Evolutionary conservation across 768 basidiomycete species (phyloP).

Genomic region (Boletus barrowsii): DNA sequence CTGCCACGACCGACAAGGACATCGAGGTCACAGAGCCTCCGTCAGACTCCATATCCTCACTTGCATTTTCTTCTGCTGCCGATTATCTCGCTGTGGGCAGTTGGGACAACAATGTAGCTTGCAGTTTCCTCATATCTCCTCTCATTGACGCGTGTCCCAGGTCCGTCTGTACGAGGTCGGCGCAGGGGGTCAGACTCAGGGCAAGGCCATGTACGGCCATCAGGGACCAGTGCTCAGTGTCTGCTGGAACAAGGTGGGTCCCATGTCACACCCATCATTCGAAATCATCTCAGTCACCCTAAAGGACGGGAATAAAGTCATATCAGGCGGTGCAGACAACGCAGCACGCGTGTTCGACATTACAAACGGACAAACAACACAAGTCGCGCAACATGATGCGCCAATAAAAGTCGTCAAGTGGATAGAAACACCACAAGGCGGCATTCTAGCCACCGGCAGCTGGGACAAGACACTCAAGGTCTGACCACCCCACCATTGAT

Average conservation of each 20-base stretch:
- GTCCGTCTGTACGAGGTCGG: constrained; percentile 92
- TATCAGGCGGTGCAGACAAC: constrained; percentile 94
- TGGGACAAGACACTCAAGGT: constrained; percentile 99
- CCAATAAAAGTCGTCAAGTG: constrained; percentile 81
- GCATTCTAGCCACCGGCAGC: constrained; percentile 87
- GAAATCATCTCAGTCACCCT: constrained; percentile 3
- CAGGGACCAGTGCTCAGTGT: constrained; percentile 86
- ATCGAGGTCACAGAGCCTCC: constrained; percentile 80
- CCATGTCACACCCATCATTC: background rate
- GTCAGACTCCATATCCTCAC: constrained; percentile 79
- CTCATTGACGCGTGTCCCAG: constrained; percentile 37
- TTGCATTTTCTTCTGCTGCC: constrained; percentile 80
- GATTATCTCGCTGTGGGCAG: constrained; percentile 91
- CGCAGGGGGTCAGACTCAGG: constrained; percentile 72
- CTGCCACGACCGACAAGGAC: constrained; percentile 61
- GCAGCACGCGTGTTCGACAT: constrained; percentile 93
- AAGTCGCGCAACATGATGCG: constrained; percentile 89
- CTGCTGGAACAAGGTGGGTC: constrained; percentile 82
- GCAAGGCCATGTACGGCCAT: constrained; percentile 88
- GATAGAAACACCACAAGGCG: constrained; percentile 70
- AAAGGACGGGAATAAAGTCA: constrained; percentile 85
- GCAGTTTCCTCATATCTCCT: background rate
- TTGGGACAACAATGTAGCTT: constrained; percentile 85
- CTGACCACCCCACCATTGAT: constrained; percentile 1
- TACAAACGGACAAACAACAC: constrained; percentile 71